Base-by-base conservation (phyloP, 495 filamentous ascomycete genomes). In the Astrothelium subdiscretum region DNA sequence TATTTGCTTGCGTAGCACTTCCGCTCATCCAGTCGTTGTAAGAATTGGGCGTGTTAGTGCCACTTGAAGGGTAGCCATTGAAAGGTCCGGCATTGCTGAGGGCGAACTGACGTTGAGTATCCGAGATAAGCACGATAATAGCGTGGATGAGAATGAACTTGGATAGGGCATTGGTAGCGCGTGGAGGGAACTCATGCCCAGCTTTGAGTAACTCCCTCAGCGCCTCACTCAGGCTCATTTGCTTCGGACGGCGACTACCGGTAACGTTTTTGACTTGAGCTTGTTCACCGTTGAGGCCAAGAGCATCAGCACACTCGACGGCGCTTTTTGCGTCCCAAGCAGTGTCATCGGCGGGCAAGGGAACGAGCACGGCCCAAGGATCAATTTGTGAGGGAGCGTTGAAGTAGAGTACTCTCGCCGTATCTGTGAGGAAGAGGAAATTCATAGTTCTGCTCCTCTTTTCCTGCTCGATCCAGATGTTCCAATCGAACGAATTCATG, bases 141-240 rank as follows among this genome's bases (percentile, higher is more conserved):
- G 80, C 75, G 61, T 89, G 84, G 11, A 89, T 78, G n/a, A 88
- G 66, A 32, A 89, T 81, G 63, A 87, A 88, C 62, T 89, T 89
- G 8, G 81, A 82, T 64, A 82, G 85, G 0, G 83, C 71, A 59
- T 88, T 89, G 1, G 85, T 88, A 11, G 77, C 75, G 12, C 79
- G 76, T 1, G 78, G 77, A 24, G 78, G 76, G 64, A 86, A 80
- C 57, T 76, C 76, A 51, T 76, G 76, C 11, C 70, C 71, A n/a
- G 71, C 70, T 40, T 83, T 74, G 58, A 85, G 73, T 32, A 88
- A 71, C 0, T 79, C 78, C n/a, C 76, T 75, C 32, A 87, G 70
- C 1, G 78, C 78, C 38, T 77, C 64, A 51, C 77, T 71, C 74
- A 87, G 75, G 61, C 81, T 78, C 1, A 82, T 81, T 60, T 87